These are phyloP conservation scores for Nakazawaea ernobii DNA, from an alignment of 805 yeast genomes.

Conservation along the genomic window DNA sequence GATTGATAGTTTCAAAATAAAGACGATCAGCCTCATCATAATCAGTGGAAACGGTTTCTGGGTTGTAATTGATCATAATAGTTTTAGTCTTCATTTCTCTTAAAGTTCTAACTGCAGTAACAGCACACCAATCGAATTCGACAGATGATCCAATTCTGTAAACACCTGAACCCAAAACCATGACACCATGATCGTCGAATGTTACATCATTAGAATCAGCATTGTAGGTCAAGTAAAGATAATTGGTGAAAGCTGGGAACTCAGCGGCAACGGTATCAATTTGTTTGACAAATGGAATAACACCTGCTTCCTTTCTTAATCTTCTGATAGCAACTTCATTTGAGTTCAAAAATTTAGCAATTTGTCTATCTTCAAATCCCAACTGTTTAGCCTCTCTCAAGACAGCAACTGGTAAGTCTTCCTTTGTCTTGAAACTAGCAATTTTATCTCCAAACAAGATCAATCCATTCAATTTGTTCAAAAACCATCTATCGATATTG, in stretches of 20 bases:
- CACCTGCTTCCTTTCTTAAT: constrained; percentile 78
- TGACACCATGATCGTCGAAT: constrained; percentile 90
- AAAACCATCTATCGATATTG: constrained; percentile 93
- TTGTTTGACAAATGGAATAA: constrained; percentile 90
- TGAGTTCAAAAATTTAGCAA: constrained; percentile 81
- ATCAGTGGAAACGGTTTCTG: constrained; percentile 98
- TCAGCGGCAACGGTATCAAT: constrained; percentile 99
- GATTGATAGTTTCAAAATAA: constrained; percentile 90
- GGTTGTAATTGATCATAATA: constrained; percentile 95
- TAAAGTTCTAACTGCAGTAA: constrained; percentile 89
- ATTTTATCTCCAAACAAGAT: constrained; percentile 66
- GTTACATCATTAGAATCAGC: constrained; percentile 81
- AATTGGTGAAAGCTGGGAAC: constrained; percentile 95
- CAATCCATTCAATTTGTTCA: constrained; percentile 75
- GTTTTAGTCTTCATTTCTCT: constrained; percentile 85
- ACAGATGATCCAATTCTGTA: constrained; percentile 98
- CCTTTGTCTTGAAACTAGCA: constrained; percentile 48
- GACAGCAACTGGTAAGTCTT: constrained; percentile 54
- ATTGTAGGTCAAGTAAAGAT: constrained; percentile 89
- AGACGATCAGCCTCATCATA: constrained; percentile 97
- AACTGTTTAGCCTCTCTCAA: constrained; percentile 89
- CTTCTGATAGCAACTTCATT: constrained; percentile 92
- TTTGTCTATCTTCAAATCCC: constrained; percentile 95
- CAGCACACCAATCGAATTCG: constrained; percentile 99
- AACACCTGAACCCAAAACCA: constrained; percentile 97